A percentile compares a stretch with the other conserved stretches of the same genome.
Evolutionary conservation across 2,329 filamentous ascomycete genomes (phyloP).

Genomic region (Ophiosphaerella herpotricha): DNA sequence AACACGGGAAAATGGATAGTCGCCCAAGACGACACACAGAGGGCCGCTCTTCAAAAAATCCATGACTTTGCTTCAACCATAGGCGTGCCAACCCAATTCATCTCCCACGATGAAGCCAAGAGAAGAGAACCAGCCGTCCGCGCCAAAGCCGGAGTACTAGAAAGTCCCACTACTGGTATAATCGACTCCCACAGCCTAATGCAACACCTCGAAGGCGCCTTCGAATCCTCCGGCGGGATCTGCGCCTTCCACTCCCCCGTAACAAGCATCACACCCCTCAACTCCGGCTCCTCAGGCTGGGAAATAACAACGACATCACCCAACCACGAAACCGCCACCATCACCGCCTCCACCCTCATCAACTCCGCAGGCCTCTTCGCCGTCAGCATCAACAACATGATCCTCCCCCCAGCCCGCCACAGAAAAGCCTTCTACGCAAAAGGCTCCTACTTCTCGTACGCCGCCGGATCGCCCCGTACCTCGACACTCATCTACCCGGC

Average conservation of each 20-base stretch:
- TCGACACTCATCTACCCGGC: constrained; percentile 84
- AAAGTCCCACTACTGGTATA: constrained; percentile 85
- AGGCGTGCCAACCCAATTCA: constrained; percentile 73
- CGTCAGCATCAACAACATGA: constrained; percentile 78
- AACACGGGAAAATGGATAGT: constrained; percentile 94
- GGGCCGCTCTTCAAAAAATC: constrained; percentile 62
- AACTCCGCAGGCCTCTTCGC: constrained; percentile 86
- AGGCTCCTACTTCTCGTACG: constrained; percentile 92
- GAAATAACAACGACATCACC: constrained; percentile 59
- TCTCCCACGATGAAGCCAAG: constrained; percentile 65
- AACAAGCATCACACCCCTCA: constrained; percentile 59
- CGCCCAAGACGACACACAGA: constrained; percentile 76
- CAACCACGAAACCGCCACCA: constrained; percentile 54
- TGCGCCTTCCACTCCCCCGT: constrained; percentile 73
- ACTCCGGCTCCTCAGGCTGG: constrained; percentile 67
- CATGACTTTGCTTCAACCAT: constrained; percentile 60
- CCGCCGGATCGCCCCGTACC: constrained; percentile 66
- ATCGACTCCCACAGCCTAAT: constrained; percentile 86
- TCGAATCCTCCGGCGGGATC: constrained; percentile 77
- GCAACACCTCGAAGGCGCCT: constrained; percentile 75
- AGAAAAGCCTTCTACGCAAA: constrained; percentile 80
- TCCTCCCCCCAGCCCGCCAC: constrained; percentile 64
- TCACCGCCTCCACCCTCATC: constrained; percentile 77
- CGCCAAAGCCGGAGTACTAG: constrained; percentile 74
- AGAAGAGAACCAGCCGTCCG: constrained; percentile 74